These are phyloP conservation scores for Lasiodiplodia citricola DNA, from an alignment of 2,329 filamentous ascomycete species.

Conservation along the genomic window DNA sequence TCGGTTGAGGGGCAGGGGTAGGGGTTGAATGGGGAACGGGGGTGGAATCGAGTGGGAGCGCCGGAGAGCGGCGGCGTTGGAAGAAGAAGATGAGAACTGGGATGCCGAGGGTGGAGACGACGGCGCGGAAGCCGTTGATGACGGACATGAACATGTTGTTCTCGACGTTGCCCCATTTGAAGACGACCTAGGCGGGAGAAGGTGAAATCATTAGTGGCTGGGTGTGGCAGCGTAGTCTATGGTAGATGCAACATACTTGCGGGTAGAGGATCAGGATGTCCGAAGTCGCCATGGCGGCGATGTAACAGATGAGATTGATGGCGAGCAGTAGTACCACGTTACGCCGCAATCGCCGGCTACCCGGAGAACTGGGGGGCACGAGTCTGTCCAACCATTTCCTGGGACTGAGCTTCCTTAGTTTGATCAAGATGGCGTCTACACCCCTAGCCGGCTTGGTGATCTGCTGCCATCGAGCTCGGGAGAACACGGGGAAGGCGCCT, in stretches of 20 bases:
- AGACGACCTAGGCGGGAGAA: slow-evolving; percentile 17
- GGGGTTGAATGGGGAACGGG: background rate
- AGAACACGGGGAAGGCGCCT: background rate
- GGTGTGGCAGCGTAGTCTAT: background rate
- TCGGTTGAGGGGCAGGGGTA: background rate
- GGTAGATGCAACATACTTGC: background rate
- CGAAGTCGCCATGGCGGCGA: slow-evolving; percentile 21
- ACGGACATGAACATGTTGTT: slow-evolving; percentile 30
- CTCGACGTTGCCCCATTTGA: slow-evolving; percentile 29
- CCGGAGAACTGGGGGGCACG: slow-evolving; percentile 7
- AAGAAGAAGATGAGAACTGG: slow-evolving; percentile 28
- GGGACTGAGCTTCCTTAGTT: slow-evolving; percentile 23
- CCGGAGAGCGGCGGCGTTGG: slow-evolving; percentile 5
- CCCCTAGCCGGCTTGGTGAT: background rate
- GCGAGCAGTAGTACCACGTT: slow-evolving; percentile 27
- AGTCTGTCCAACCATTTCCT: slow-evolving; percentile 24
- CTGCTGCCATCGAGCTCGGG: background rate
- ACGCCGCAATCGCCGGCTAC: slow-evolving; percentile 8
- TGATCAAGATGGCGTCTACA: background rate
- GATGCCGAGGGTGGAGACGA: slow-evolving; percentile 28
- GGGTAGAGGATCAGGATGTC: slow-evolving; percentile 29
- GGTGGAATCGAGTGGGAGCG: background rate
- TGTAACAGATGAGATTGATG: slow-evolving; percentile 29
- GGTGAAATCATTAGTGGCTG: background rate
- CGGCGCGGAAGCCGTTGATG: slow-evolving; percentile 29